phyloP scores from a whole-genome alignment of 2,329 filamentous ascomycete genomes.

The Chrysoporthe cubensis region DNA sequence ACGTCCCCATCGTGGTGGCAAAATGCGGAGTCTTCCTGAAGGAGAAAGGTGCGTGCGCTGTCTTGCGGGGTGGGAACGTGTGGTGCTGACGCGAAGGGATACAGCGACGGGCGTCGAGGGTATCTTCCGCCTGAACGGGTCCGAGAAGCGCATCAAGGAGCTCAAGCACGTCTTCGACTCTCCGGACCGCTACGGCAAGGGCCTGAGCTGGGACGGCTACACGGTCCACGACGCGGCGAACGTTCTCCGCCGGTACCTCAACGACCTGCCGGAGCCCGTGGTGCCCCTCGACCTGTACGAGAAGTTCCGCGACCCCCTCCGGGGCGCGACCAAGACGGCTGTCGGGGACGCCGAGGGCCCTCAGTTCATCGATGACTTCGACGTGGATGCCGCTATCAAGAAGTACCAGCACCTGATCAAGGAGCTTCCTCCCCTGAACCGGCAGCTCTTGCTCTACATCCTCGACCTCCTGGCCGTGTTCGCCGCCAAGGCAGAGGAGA shows the following conservation, averaged over 20 bases:
- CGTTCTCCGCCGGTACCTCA: conserved; percentile 91
- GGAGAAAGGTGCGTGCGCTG: conserved; percentile 77
- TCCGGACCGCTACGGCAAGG: conserved; percentile 93
- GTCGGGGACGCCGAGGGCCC: conserved; percentile 70
- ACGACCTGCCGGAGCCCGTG: conserved; percentile 94
- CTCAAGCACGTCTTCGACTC: conserved; percentile 91
- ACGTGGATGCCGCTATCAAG: conserved; percentile 74
- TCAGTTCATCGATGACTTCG: conserved; percentile 74
- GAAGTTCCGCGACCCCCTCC: conserved; percentile 83
- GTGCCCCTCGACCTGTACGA: conserved; percentile 94
- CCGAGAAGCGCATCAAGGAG: conserved; percentile 97
- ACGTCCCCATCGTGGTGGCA: conserved; percentile 96
- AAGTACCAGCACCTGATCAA: conserved; percentile 91
- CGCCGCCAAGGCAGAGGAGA: conserved; percentile 93
- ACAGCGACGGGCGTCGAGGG: conserved; percentile 91
- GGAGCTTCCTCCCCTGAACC: conserved; percentile 88
- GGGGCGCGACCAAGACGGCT: conserved; percentile 71
- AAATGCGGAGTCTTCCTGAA: conserved; percentile 98
- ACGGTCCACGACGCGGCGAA: conserved; percentile 99
- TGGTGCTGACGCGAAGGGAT: conserved; percentile 31
- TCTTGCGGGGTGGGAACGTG: background rate
- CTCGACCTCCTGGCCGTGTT: conserved; percentile 95
- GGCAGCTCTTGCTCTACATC: conserved; percentile 92
- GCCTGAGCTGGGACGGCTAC: conserved; percentile 94
- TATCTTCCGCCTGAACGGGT: conserved; percentile 94